These are phyloP conservation scores for Taxillus chinensis DNA, from an alignment of 164 flowering plant genomes.

Conservation along the genomic window DNA sequence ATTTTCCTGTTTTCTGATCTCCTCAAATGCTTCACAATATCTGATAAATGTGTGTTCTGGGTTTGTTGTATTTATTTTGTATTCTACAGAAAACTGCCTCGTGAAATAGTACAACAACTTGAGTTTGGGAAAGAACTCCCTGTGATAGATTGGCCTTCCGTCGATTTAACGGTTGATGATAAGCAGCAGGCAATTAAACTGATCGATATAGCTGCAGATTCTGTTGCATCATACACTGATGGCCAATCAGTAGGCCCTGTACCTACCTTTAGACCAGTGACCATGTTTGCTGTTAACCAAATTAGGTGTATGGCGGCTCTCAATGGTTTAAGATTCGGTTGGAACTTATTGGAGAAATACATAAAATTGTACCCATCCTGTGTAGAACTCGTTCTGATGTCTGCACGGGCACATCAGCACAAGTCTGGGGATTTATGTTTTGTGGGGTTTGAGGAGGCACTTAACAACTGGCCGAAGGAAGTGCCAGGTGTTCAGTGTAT, in stretches of 20 bases:
- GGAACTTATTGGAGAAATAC: slow-evolving; percentile 39
- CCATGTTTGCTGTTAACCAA: slow-evolving; percentile 50
- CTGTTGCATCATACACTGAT: slow-evolving; percentile 18
- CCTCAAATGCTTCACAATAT: slow-evolving; percentile 41
- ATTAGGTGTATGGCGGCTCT: slow-evolving; percentile 41
- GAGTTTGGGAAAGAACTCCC: slow-evolving; percentile 55
- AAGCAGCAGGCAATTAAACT: slow-evolving; percentile 35
- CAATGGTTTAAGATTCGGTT: slow-evolving; percentile 27
- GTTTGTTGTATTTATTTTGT: slow-evolving; percentile 67
- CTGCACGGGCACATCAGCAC: slow-evolving; percentile 30
- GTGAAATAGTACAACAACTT: slow-evolving; percentile 38
- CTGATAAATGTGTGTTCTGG: slow-evolving; percentile 77
- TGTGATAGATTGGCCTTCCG: slow-evolving; percentile 56
- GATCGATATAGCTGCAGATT: slow-evolving; percentile 37
- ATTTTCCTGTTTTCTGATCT: slow-evolving; percentile 31
- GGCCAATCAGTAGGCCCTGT: slow-evolving; percentile 17
- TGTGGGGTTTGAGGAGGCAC: slow-evolving; percentile 52
- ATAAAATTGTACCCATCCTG: slow-evolving; percentile 48
- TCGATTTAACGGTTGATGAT: slow-evolving; percentile 31
- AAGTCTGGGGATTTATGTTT: slow-evolving; percentile 19
- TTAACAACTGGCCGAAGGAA: slow-evolving; percentile 52
- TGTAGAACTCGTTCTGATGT: slow-evolving; percentile 49
- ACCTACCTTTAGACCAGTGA: slow-evolving; percentile 23
- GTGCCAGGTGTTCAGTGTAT: slow-evolving; percentile 65
- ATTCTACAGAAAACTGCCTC: slow-evolving; percentile 74